Conservation (phyloP, 208 protist genomes). For the Acanthamoeba royreba region DNA sequence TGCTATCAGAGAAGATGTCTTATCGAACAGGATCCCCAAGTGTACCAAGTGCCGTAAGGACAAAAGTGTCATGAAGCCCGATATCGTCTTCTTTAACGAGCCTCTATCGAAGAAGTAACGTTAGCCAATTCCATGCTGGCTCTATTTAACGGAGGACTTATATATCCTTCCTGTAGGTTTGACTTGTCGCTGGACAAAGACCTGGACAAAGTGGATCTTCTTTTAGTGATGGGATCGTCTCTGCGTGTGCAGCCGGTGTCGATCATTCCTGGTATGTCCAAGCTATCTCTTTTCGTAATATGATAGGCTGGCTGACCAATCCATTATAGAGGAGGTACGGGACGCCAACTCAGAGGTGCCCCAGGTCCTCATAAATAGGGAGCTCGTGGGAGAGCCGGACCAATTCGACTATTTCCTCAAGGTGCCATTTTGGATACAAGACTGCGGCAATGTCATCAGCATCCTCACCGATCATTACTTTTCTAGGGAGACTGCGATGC, state of each 20-base stretch:
- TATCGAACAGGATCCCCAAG: neutral
- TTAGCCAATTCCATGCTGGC: neutral
- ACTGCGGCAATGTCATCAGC: no score
- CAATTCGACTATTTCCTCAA: no score
- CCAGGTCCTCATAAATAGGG: no score
- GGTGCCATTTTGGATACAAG: no score
- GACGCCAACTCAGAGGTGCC: no score
- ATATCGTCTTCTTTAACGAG: conserved; percentile 76
- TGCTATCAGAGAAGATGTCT: conserved; percentile 6
- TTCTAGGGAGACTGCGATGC: no score
- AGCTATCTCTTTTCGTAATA: neutral
- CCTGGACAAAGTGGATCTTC: conserved; percentile 52
- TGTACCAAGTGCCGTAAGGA: conserved; percentile 29
- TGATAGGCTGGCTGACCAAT: no score
- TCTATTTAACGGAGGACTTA: neutral
- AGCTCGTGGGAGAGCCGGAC: no score
- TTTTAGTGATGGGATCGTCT: conserved; percentile 75
- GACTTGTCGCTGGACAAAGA: conserved; percentile 52
- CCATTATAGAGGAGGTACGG: no score
- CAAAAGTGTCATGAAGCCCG: conserved; percentile 62
- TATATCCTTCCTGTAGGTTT: neutral
- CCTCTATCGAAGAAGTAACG: conserved; percentile 39
- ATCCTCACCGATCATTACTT: no score
- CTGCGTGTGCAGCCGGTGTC: conserved; percentile 74
- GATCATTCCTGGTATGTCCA: neutral